A percentile compares a stretch with the other conserved stretches of the same genome.
phyloP scores from a whole-genome alignment of 306 rosid species.

The Pyrus betulifolia region DNA sequence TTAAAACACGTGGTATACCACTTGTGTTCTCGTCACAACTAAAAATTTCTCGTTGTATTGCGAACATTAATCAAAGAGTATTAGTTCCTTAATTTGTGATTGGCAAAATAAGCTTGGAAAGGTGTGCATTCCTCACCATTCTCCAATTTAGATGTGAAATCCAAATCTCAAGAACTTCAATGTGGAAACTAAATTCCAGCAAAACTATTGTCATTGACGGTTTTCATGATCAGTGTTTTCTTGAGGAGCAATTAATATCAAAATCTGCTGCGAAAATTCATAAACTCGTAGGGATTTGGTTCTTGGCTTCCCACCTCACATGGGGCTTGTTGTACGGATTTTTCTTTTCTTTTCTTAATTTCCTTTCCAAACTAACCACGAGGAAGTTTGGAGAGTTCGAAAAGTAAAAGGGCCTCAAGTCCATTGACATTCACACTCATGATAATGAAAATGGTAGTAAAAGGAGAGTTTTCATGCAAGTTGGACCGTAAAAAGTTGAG shows the following conservation, averaged over 20 bases:
- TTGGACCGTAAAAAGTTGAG: neutral
- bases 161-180: constrained; percentile 20
- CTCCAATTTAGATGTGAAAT: constrained; percentile 12
- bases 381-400: neutral
- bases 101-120: neutral
- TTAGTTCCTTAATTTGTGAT: neutral
- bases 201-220: neutral
- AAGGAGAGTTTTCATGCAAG: neutral
- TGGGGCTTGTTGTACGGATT: neutral
- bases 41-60: neutral
- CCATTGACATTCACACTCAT: neutral
- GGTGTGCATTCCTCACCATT: neutral
- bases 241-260: neutral
- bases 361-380: constrained; percentile 1
- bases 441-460: neutral
- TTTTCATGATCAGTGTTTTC: neutral
- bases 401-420: neutral
- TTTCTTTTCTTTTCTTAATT: neutral
- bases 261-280: neutral
- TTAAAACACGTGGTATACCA: no score
- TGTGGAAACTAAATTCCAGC: constrained; percentile 8
- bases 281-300: neutral
- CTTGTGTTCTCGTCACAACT: no score
- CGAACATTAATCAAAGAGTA: neutral
- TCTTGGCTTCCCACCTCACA: neutral